These are phyloP conservation scores for Ophiostoma triangulosporum DNA, from an alignment of 2,329 filamentous ascomycete genomes.

Conservation along the genomic window DNA sequence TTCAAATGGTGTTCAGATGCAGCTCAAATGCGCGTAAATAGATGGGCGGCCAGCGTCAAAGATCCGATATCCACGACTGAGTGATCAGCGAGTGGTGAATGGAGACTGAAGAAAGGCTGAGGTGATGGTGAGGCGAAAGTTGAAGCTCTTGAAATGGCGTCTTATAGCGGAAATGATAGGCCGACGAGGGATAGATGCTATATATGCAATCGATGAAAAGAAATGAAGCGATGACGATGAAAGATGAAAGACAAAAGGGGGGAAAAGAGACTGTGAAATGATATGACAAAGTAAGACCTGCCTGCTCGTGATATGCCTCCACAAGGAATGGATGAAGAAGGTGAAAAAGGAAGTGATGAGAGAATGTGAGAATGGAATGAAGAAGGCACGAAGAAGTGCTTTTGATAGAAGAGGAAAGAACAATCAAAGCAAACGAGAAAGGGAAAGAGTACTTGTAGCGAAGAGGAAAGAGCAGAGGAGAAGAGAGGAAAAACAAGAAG, in stretches of 20 bases:
- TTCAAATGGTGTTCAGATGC: background rate
- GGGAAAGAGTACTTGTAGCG: background rate
- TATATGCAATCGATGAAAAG: background rate
- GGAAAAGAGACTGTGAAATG: background rate
- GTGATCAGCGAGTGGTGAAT: background rate
- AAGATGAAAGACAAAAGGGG: background rate
- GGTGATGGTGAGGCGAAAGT: background rate
- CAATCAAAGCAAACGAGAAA: background rate
- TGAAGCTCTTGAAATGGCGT: background rate
- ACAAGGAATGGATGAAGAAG: background rate
- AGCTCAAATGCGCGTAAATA: background rate
- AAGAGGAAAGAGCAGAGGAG: conserved; percentile 2
- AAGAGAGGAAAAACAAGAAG: conserved; percentile 2
- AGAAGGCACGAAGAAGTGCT: background rate
- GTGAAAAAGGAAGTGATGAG: background rate
- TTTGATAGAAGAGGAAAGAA: background rate
- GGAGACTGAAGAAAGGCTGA: background rate
- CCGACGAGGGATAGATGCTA: background rate
- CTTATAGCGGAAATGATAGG: background rate
- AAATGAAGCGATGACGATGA: background rate
- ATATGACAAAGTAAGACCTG: background rate
- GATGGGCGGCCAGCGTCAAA: background rate
- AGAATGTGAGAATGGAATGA: background rate
- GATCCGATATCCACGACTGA: background rate
- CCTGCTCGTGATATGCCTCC: background rate